Evolutionary conservation across 75 land plant genomes (phyloP), one percentile per base, ranked within the genome.

Genomic region (Pinus albicaulis): DNA sequence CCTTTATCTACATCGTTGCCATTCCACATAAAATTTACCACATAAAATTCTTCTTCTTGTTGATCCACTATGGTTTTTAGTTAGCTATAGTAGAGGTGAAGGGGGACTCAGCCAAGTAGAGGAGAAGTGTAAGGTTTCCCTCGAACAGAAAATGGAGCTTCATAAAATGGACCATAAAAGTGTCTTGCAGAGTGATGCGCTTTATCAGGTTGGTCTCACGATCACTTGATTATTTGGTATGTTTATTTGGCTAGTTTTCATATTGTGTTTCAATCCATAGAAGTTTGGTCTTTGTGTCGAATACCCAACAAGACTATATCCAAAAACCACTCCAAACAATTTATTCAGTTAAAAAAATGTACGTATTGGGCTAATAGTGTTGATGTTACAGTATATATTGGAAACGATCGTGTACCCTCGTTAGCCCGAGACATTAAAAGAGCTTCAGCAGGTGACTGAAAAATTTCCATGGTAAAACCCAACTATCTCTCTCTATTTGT

Each of bases 81-180:
- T 12, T 2, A 25, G 44, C 55, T n/a, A 13, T 15, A 20, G 25
- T 17, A 22, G 31, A 55, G 57, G 57, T 12, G 4, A 12, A 28
- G 38, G 44, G 2, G 57, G 74, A 48, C 13, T n/a, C 55, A 41
- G 44, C 14, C 57, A 69, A 70, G 61, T 24, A 11, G 3, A 60
- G 31, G 69, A 76, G 13, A 61, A 84, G 66, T 7, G 48, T 44
- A 63, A 80, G 26, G 78, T 44, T 38, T 71, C 80, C 41, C 77
- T 84, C 61, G 94, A 94, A 74, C 89, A 84, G 52, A 86, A 89
- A 74, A 84, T 83, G 23, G n/a, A n/a, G n/a, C n/a, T n/a, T n/a
- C n/a, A n/a, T n/a, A n/a, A n/a, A n/a, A n/a, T n/a, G n/a, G 95
- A 96, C 73, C 93, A 95, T 89, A 95, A 95, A 89, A 93, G 89